Conservation (phyloP, 257 asterid species). For the Linaria vulgaris region DNA sequence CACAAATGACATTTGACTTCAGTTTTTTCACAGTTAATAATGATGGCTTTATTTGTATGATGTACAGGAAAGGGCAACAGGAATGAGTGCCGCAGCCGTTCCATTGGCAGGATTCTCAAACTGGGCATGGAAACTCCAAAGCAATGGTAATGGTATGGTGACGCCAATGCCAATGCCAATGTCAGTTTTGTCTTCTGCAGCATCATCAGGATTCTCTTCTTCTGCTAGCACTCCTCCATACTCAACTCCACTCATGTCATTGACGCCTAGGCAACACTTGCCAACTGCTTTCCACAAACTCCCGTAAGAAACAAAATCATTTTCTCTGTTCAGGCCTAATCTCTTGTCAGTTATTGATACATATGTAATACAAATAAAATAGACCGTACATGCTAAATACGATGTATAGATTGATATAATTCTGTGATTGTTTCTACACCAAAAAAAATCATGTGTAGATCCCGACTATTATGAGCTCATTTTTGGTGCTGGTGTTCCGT, state of each 20-base stretch:
- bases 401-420: constrained; percentile 42
- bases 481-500: not conserved
- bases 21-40: not conserved
- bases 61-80: constrained; percentile 53
- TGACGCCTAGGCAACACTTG: constrained; percentile 37
- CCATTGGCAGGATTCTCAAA: constrained; percentile 51
- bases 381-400: constrained; percentile 28
- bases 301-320: constrained; percentile 26
- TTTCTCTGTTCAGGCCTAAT: constrained; percentile 23
- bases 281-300: constrained; percentile 40
- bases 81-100: constrained; percentile 45
- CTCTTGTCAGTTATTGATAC: constrained; percentile 18
- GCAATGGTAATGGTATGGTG: constrained; percentile 49
- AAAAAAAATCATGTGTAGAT: constrained; percentile 22
- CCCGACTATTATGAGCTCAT: constrained; percentile 24
- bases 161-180: constrained; percentile 43
- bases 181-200: constrained; percentile 68
- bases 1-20: not conserved
- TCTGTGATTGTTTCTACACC: constrained; percentile 9
- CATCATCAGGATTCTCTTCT: constrained; percentile 96
- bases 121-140: constrained; percentile 62
- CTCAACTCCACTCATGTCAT: constrained; percentile 37
- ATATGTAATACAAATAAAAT: constrained; percentile 28
- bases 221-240: constrained; percentile 30
- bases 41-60: constrained; percentile 6